Evolutionary conservation across 2,329 filamentous ascomycete species (phyloP).

Genomic region (Lojkania enalia): DNA sequence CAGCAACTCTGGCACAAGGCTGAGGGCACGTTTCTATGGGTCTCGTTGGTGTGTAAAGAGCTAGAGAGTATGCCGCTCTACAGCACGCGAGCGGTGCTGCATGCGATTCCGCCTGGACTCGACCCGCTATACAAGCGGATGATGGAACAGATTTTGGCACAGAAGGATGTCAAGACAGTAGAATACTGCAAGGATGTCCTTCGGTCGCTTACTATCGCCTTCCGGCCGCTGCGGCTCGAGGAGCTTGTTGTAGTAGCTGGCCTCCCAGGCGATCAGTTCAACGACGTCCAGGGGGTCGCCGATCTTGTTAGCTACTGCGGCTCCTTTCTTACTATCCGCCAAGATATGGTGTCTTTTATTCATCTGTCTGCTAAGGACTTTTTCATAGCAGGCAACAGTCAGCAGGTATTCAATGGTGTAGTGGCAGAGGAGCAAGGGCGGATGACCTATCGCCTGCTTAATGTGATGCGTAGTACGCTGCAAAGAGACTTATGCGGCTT

Average conservation of each 20-base stretch:
- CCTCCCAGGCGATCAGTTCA: neutral
- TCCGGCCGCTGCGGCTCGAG: constrained; percentile 41
- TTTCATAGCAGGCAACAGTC: neutral
- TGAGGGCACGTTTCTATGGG: constrained; percentile 23
- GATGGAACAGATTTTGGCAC: constrained; percentile 35
- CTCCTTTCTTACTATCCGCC: constrained; percentile 45
- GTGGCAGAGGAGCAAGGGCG: constrained; percentile 11
- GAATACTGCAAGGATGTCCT: constrained; percentile 43
- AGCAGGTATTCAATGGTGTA: neutral
- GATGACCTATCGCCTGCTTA: constrained; percentile 5
- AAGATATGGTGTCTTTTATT: constrained; percentile 11
- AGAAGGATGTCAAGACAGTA: constrained; percentile 22
- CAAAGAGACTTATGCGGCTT: constrained; percentile 29
- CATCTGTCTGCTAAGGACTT: constrained; percentile 13
- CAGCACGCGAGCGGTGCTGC: constrained; percentile 14
- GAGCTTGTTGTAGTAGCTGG: constrained; percentile 29
- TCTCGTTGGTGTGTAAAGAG: neutral
- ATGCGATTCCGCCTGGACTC: constrained; percentile 41
- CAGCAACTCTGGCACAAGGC: constrained; percentile 23
- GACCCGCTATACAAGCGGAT: constrained; percentile 45
- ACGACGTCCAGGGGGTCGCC: neutral
- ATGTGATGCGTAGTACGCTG: constrained; percentile 12
- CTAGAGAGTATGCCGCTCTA: neutral
- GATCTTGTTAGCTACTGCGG: constrained; percentile 42
- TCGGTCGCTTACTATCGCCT: constrained; percentile 28